Percentiles rank a stretch among this genome's conserved stretches.
Conservation (phyloP, 2,329 filamentous ascomycete genomes). For the Huntiella moniliformis region DNA sequence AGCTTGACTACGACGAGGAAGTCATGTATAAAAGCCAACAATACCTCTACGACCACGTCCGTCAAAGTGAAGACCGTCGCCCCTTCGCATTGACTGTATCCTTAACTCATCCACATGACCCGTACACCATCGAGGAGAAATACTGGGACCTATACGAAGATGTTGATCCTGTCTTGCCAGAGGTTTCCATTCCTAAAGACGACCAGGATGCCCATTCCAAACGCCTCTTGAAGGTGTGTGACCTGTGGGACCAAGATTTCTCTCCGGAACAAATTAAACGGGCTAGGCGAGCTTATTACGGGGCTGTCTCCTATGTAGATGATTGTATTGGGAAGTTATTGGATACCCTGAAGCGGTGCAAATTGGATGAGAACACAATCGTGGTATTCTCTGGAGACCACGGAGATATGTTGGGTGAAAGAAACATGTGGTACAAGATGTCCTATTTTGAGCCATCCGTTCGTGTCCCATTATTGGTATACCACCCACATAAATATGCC, state of each 20-base stretch:
- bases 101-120: conserved; percentile 85
- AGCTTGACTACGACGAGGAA: conserved; percentile 90
- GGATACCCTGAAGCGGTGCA: conserved; percentile 57
- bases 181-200: conserved; percentile 58
- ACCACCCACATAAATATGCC: conserved; percentile 56
- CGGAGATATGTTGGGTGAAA: conserved; percentile 89
- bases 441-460: conserved; percentile 85
- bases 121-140: conserved; percentile 82
- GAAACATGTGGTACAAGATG: conserved; percentile 95
- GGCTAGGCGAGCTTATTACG: conserved; percentile 78
- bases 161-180: conserved; percentile 70
- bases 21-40: conserved; percentile 84
- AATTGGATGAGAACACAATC: conserved; percentile 69
- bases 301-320: conserved; percentile 83
- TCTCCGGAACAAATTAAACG: conserved; percentile 71
- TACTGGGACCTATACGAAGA: conserved; percentile 87
- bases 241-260: conserved; percentile 69
- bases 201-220: conserved; percentile 75
- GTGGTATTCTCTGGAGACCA: conserved; percentile 87
- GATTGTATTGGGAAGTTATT: conserved; percentile 76
- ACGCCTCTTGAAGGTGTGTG: conserved; percentile 69
- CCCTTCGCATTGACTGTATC: conserved; percentile 83
- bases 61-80: conserved; percentile 51
- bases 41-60: conserved; percentile 77
- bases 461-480: conserved; percentile 71